Evolutionary conservation across 225 moss, liverwort and hornwort species (phyloP).

Genomic region (Takakia lepidozioides): DNA sequence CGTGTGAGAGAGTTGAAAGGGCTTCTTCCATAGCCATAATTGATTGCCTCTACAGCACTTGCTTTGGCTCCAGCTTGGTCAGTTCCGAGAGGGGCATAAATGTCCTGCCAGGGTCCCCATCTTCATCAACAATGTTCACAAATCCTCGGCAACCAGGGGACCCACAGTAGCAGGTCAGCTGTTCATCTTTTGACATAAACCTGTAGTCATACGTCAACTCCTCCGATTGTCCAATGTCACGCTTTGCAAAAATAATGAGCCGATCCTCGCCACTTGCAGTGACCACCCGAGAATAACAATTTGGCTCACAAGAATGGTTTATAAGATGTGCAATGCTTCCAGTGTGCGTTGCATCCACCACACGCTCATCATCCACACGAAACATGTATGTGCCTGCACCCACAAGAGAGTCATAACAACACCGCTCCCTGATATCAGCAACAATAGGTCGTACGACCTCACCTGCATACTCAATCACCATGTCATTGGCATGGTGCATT

Average conservation of each 20-base stretch:
- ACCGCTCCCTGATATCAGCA: conserved; percentile 84
- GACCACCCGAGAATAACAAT: conserved; percentile 92
- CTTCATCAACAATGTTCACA: conserved; percentile 75
- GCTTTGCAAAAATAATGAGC: conserved; percentile 94
- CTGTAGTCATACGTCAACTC: conserved; percentile 97
- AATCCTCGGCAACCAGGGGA: conserved; percentile 87
- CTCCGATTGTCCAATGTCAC: conserved; percentile 61
- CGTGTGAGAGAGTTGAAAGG: too few relatives aligned
- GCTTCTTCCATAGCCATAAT: too few relatives aligned
- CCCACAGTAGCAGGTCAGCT: conserved; percentile 93
- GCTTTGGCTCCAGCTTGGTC: conserved; percentile 61
- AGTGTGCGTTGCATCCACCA: conserved; percentile 93
- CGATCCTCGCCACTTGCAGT: conserved; percentile 94
- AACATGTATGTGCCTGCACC: conserved; percentile 99
- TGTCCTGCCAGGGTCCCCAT: conserved; percentile 66
- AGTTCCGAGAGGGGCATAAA: conserved; percentile 54
- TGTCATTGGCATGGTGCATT: conserved; percentile 73
- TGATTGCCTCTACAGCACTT: too few relatives aligned
- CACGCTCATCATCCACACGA: conserved; percentile 93
- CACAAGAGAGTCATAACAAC: conserved; percentile 92
- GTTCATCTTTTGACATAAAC: conserved; percentile 94
- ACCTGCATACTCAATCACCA: conserved; percentile 96
- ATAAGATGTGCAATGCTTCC: conserved; percentile 97
- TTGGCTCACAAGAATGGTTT: conserved; percentile 99
- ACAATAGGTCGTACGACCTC: conserved; percentile 81